Percentiles rank a stretch among this genome's conserved stretches.
Conservation (phyloP, 2,329 filamentous ascomycete genomes). For the Zalaria sp. region DNA sequence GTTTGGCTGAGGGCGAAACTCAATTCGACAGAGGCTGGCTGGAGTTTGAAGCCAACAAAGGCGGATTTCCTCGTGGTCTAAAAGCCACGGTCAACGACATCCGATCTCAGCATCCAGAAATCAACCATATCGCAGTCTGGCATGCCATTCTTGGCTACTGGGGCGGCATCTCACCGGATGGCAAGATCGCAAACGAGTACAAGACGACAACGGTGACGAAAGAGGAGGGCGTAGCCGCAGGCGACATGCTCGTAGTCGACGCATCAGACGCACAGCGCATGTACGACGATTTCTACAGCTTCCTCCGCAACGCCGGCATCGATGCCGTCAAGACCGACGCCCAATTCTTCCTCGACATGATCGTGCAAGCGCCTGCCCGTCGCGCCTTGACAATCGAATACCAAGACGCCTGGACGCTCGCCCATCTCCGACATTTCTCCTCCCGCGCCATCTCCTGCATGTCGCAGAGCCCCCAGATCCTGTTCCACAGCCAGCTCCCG, state of each 20-base stretch:
- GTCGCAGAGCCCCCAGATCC: conserved; percentile 73
- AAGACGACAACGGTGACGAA: conserved; percentile 51
- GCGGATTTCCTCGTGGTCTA: conserved; percentile 67
- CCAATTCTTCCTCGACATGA: conserved; percentile 76
- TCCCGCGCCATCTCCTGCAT: conserved; percentile 81
- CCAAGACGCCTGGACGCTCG: conserved; percentile 73
- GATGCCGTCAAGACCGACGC: conserved; percentile 88
- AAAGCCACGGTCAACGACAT: conserved; percentile 57
- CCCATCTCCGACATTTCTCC: conserved; percentile 64
- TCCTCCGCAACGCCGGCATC: conserved; percentile 59
- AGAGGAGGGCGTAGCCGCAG: conserved; percentile 42
- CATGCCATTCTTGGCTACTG: conserved; percentile 82
- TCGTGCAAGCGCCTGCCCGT: conserved; percentile 55
- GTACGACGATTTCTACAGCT: conserved; percentile 85
- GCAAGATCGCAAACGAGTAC: conserved; percentile 63
- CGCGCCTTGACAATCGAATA: conserved; percentile 59
- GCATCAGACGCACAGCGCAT: conserved; percentile 60
- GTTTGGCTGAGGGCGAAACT: conserved; percentile 44
- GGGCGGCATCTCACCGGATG: conserved; percentile 69
- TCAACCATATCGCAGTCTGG: conserved; percentile 85
- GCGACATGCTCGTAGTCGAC: conserved; percentile 58
- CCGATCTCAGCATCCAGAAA: conserved; percentile 49
- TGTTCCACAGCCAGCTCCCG: conserved; percentile 74
- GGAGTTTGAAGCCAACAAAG: conserved; percentile 71
- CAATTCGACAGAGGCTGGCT: conserved; percentile 50